Base-by-base conservation (phyloP, 139 green algal species). In the Marvania coccoides region DNA sequence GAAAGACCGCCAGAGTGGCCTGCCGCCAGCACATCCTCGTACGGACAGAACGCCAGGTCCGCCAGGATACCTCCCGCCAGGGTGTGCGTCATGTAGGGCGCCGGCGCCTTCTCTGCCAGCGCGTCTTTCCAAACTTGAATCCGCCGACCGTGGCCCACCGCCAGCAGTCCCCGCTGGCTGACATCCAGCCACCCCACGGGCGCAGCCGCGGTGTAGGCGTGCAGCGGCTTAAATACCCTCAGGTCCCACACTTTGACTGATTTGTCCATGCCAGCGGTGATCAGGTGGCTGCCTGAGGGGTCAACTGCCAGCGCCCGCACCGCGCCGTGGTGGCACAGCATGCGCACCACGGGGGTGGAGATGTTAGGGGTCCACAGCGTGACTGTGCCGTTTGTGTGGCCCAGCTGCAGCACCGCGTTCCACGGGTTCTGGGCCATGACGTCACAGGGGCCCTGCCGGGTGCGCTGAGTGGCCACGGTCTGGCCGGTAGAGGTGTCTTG, bases 331-430 rank as follows among this genome's bases (percentile, higher is more conserved):
- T 99, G 95, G 55, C 80, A 91, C n/a, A 98, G 81, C 88, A 99
- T 91, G 71, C 85, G 86, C 19, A 95, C 91, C 26, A 87, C 78
- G 4, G 95, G 81, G 5, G 71, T 83, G 26, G 76, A 82, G 45
- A 94, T 79, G 81, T 97, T 99, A 59, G 95, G 95, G 1, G 86
- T 96, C 95, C 95, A 99, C 86, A 98, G 88, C 30, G 84, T 94
- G 30, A 96, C 90, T 0, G 72, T 86, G 61, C 94, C 94, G 47
- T 90, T 90, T 34, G 70, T 59, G 67, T 99, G 95, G 6, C 95
- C 95, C 40, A 92, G 73, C 37, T 56, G 63, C 47, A 96, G 59
- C 31, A 96, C 87, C 5, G 74, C 91, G 66, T 97, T 99, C 69
- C 75, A 88, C 1, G 88, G 86, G 79, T 98, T 97, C 7, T 90